Conservation (phyloP, 768 basidiomycete species). For the Artomyces pyxidatus region DNA sequence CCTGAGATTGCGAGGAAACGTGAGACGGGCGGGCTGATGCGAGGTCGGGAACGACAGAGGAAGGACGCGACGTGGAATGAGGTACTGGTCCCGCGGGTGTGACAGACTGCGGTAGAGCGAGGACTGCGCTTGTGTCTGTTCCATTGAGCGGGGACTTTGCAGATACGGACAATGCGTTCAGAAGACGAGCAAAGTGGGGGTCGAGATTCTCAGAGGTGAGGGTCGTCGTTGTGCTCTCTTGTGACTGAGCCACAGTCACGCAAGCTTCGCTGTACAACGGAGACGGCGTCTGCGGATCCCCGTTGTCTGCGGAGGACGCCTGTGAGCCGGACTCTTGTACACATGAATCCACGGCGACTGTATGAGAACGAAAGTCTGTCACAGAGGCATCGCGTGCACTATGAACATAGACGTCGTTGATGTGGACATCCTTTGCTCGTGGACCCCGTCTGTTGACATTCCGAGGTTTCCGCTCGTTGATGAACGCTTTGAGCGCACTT, state of each 20-base stretch:
- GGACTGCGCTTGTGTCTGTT: background rate
- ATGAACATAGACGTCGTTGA: conserved; percentile 14
- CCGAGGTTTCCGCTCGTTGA: conserved; percentile 54
- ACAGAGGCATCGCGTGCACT: conserved; percentile 23
- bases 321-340: conserved; percentile 62
- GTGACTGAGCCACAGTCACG: conserved; percentile 23
- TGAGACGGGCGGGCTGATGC: background rate
- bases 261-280: conserved; percentile 42
- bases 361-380: conserved; percentile 10
- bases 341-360: conserved; percentile 24
- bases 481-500: conserved; percentile 60
- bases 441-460: conserved; percentile 31
- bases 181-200: conserved; percentile 62
- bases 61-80: background rate
- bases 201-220: conserved; percentile 37
- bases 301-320: conserved; percentile 52
- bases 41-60: background rate
- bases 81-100: background rate
- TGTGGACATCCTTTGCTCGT: conserved; percentile 18
- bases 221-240: conserved; percentile 21
- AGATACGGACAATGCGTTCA: conserved; percentile 56
- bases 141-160: no score
- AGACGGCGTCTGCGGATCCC: conserved; percentile 58
- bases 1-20: background rate
- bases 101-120: background rate